Evolutionary conservation across 1,139 yeast species (phyloP).

Genomic region (Diutina pseudorugosa): DNA sequence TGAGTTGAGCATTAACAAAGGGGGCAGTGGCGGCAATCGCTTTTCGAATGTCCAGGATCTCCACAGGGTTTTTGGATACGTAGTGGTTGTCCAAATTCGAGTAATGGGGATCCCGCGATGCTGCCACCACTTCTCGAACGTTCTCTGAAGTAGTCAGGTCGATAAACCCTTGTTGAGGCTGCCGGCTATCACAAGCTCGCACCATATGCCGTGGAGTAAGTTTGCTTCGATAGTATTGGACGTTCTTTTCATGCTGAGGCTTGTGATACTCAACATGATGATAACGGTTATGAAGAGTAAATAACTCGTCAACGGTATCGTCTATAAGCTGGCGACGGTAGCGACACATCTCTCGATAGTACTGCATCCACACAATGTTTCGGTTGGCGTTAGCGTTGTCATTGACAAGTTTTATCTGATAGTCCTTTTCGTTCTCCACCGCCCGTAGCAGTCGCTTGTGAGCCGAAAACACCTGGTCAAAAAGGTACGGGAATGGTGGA

Average conservation of each 20-base stretch:
- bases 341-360: constrained; percentile 7
- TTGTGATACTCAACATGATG: constrained; percentile 10
- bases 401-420: constrained; percentile 17
- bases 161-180: constrained; percentile 4
- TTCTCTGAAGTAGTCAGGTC: not conserved
- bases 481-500: constrained; percentile 22
- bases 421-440: constrained; percentile 18
- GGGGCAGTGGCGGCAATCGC: not conserved
- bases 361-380: constrained; percentile 8
- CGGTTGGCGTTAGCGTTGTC: constrained; percentile 16
- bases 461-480: constrained; percentile 16
- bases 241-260: constrained; percentile 9
- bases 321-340: constrained; percentile 7
- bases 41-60: constrained; percentile 15
- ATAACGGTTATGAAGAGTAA: constrained; percentile 8
- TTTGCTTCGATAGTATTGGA: constrained; percentile 22
- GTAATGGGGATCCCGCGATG: constrained; percentile 18
- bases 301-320: constrained; percentile 8
- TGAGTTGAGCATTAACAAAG: not conserved
- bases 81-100: constrained; percentile 14
- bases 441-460: constrained; percentile 16
- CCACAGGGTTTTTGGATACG: constrained; percentile 20
- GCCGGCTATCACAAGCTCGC: constrained; percentile 2
- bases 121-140: constrained; percentile 7
- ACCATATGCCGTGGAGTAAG: constrained; percentile 11